Base-by-base conservation (phyloP, 495 filamentous ascomycete species). In the Parathielavia hyrcaniae region DNA sequence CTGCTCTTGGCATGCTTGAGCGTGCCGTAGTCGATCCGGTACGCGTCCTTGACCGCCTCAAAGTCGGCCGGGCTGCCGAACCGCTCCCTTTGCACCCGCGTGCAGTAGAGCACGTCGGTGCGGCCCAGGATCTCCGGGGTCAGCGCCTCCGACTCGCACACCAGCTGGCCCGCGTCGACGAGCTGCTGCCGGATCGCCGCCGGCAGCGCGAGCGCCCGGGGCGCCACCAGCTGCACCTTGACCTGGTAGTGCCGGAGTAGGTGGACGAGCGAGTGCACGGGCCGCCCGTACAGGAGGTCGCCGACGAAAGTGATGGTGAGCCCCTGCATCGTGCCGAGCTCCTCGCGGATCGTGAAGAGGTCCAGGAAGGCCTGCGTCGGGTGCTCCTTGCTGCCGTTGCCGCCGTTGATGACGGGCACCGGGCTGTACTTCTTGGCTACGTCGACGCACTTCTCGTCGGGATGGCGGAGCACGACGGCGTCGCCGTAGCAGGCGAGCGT, bases 331-430 rank as follows among this genome's bases (percentile, higher is more conserved):
- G 90, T 96, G 55, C 93, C 93, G 19, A 97, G 80, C 74, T 98
- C 93, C 73, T 98, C 91, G 54, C 95, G 86, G 71, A 98, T 97
- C 39, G 93, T 98, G 79, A 96, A 97, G 61, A 98, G 83, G 67
- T 98, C 93, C n/a, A 97, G 80, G 83, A 98, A 91, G 5, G 93
- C 93, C 73, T 98, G 93, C 0, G 95, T 97, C 4, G 93, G 93
- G 72, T 98, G 93, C 75, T 98, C 93, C 62, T 88, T 81, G 71
- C 86, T 87, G 57, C 93, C 93, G 69, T 97, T 98, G 48, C 93
- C 93, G 62, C 90, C 93, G 68, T 98, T 98, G 77, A 98, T 91
- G 67, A 98, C 83, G 2, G 93, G 93, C 1, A 96, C 89, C 26
- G 83, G 83, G 40, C 88, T 89, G 75, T 84, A 95, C 71, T 90